phyloP scores from a whole-genome alignment of 106 monocot species.

The Dendrobium nobile region DNA sequence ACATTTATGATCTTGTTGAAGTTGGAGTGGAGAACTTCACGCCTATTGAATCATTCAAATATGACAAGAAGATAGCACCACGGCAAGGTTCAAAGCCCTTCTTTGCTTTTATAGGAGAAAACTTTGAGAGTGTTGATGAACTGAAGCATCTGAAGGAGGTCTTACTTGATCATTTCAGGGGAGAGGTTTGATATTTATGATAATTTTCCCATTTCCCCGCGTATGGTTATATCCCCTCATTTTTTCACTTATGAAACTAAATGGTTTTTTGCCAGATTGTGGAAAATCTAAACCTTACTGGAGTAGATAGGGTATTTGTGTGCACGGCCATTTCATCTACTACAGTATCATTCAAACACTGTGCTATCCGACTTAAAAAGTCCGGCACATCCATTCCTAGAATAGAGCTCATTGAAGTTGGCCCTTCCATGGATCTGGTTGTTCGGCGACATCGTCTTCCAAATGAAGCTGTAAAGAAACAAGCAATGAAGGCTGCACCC shows the following conservation, averaged over 20 bases:
- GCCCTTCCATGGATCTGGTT: slow-evolving; percentile 93
- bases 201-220: background rate
- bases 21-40: slow-evolving; percentile 90
- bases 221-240: background rate
- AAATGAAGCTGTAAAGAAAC: slow-evolving; percentile 62
- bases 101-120: slow-evolving; percentile 90
- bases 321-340: slow-evolving; percentile 68
- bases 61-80: slow-evolving; percentile 74
- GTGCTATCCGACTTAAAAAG: slow-evolving; percentile 75
- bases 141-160: slow-evolving; percentile 95
- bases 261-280: slow-evolving; percentile 46
- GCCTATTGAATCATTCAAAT: slow-evolving; percentile 64
- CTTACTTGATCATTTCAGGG: slow-evolving; percentile 86
- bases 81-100: slow-evolving; percentile 72
- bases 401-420: slow-evolving; percentile 86
- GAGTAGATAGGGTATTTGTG: slow-evolving; percentile 74
- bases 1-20: slow-evolving; percentile 91
- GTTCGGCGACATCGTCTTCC: slow-evolving; percentile 79
- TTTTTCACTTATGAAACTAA: background rate
- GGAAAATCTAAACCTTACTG: slow-evolving; percentile 82
- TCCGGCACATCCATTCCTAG: slow-evolving; percentile 75
- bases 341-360: slow-evolving; percentile 64
- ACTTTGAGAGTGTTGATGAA: slow-evolving; percentile 79
- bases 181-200: slow-evolving; percentile 47
- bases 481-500: slow-evolving; percentile 67